Conservation (phyloP, 208 protist species). For the Acanthamoeba comandoni region DNA sequence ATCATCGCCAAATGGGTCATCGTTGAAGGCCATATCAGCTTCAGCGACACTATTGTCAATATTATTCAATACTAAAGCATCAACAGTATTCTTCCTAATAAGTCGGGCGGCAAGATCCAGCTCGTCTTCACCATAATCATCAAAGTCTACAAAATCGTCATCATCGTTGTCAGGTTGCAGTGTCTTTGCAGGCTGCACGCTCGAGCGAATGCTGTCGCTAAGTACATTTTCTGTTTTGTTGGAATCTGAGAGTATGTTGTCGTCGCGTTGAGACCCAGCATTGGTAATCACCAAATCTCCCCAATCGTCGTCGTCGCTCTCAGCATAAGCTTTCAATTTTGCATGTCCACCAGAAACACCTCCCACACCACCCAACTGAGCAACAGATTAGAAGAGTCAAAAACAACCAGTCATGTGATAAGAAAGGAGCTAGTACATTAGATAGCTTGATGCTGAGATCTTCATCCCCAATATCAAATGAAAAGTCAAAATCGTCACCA, state of each 20-base stretch:
- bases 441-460: conserved; percentile 11
- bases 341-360: neutral
- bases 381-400: neutral
- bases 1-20: conserved; percentile 65
- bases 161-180: conserved; percentile 69
- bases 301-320: conserved; percentile 34
- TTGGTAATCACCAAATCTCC: conserved; percentile 25
- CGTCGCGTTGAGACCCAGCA: no score
- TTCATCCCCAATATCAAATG: conserved; percentile 32
- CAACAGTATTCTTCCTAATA: neutral
- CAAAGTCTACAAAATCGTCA: conserved; percentile 74
- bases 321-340: neutral
- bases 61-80: neutral
- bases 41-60: neutral
- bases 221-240: no score
- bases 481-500: neutral
- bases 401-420: neutral
- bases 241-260: no score
- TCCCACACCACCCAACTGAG: neutral
- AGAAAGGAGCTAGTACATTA: conserved; percentile 3
- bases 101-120: conserved; percentile 33
- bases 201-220: no score
- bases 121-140: conserved; percentile 75
- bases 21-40: conserved; percentile 2
- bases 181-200: no score